Conservation (phyloP, 1,139 yeast genomes). For the Magnusiomyces sp. region DNA sequence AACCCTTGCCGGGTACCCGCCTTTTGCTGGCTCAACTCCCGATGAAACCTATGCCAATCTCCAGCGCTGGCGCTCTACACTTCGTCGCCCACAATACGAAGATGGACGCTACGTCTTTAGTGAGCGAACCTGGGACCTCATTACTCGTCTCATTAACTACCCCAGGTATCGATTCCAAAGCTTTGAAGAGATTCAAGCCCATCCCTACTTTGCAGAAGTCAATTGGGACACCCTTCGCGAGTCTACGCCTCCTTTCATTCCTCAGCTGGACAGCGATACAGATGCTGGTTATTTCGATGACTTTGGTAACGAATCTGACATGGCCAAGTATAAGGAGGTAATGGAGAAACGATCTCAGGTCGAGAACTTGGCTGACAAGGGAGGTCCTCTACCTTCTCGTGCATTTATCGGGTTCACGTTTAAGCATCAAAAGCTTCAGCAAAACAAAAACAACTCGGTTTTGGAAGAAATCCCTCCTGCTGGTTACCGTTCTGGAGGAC, state of each 20-base stretch:
- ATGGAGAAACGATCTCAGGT: slow-evolving; percentile 81
- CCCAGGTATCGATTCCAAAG: slow-evolving; percentile 67
- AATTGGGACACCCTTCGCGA: slow-evolving; percentile 66
- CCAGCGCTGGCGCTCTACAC: slow-evolving; percentile 84
- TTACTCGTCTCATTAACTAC: slow-evolving; percentile 64
- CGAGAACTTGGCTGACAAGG: slow-evolving; percentile 68
- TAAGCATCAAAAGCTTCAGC: slow-evolving; percentile 50
- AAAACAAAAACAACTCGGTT: too few relatives aligned
- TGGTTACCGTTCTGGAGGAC: slow-evolving; percentile 5
- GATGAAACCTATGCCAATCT: slow-evolving; percentile 93
- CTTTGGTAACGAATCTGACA: slow-evolving; percentile 89
- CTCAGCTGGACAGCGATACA: slow-evolving; percentile 91
- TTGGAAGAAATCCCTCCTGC: not conserved
- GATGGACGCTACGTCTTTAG: slow-evolving; percentile 89
- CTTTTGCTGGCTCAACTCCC: slow-evolving; percentile 87
- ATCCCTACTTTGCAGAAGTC: slow-evolving; percentile 76
- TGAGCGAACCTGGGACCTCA: slow-evolving; percentile 93
- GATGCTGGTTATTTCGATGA: slow-evolving; percentile 99
- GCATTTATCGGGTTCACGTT: slow-evolving; percentile 95
- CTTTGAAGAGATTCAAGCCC: slow-evolving; percentile 71
- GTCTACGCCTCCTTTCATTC: slow-evolving; percentile 82
- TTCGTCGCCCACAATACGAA: slow-evolving; percentile 84
- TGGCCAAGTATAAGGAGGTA: slow-evolving; percentile 97
- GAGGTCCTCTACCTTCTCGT: slow-evolving; percentile 45
- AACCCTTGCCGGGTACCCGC: slow-evolving; percentile 91